Evolutionary conservation across 1,139 yeast genomes (phyloP), one percentile per base, ranked within the genome.

Genomic region (Kazachstania sp.): DNA sequence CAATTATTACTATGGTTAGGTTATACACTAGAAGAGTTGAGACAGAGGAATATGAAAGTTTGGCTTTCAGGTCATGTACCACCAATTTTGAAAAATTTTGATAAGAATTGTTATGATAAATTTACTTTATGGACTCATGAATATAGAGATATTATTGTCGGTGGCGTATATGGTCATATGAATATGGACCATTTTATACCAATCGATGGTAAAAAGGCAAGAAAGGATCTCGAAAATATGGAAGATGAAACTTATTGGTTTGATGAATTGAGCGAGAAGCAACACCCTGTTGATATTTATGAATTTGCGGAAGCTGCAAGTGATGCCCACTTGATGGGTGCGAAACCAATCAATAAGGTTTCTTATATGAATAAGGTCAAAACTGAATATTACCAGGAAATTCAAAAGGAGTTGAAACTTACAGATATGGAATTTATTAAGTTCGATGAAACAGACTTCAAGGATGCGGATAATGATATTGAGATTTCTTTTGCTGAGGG

Each of bases 41-140:
- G 95, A 57, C 69, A 73, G n/a, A 71, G 94, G 54, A 75, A 77
- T 20, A 81, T 86, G 81, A 86, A 86, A 64, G 94, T 83, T 9
- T 86, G 95, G 95, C 66, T 86, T 30, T 71, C 81, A 42, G 95
- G 95, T 2, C 95, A 86, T 68, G 95, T 86, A 13, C 95, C 95
- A 3, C 95, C 95, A 3, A 79, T 81, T 46, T 80, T 81, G 41
- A 85, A 85, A 64, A 85, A 86, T 63, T 81, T 75, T 55, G 95
- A 86, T 58, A 69, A 73, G 29, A 72, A 81, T 41, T 86, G 95
- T 60, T 79, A 77, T 56, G 71, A 87, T 47, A 85, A 86, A 61
- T 82, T 80, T 61, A 75, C 84, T 35, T 74, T 80, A 19, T 86
- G 95, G 95, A 68, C 79, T 38, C 79, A 85, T 57, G 95, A 85